Base-by-base conservation (phyloP, 495 filamentous ascomycete genomes). In the Aspergillus bertholletiae region DNA sequence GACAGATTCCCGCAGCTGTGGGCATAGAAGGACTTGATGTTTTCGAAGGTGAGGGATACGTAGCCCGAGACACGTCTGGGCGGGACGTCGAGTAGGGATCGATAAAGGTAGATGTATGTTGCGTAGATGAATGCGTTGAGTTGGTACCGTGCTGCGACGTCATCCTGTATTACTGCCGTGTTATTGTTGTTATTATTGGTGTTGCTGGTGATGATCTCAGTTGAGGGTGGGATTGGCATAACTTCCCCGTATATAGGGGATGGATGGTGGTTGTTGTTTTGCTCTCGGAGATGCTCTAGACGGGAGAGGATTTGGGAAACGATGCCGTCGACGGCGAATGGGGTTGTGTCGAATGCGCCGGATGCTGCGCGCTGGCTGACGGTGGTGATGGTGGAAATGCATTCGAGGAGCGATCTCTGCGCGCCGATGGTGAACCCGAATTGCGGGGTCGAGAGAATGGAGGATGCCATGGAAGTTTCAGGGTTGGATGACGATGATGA, bases 81-180 rank as follows among this genome's bases (percentile, higher is more conserved):
- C 6, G 59, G 51, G 9, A 50, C 24, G 17, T 58, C 49, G 15
- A 58, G 50, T 13, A 62, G 41, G 5, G 34, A 43, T 15, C 51
- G 49, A 32, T 54, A 50, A 4, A 62, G 56, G 30, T 62, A 62
- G n/a, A 62, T 58, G 40, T 54, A 51, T 17, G 51, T 57, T 50
- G 55, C 59, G 32, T 43, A 53, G 30, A 54, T 58, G 40, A 62
- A 62, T 9, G 54, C 54, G 26, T 52, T 46, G 45, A 49, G 39
- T 37, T 62, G 59, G 34, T 60, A 49, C 17, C 35, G 43, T 20
- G 57, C 46, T 5, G 55, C 37, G 5, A 15, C 37, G 20, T 47
- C 15, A 34, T 34, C 26, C n/a, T n/a, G n/a, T n/a, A n/a, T n/a
- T n/a, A n/a, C n/a, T n/a, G n/a, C n/a, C n/a, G 5, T 34, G 8